Percentiles rank a stretch among this genome's conserved stretches.
phyloP scores from a whole-genome alignment of 768 basidiomycete species.

The Mycena filopes region DNA sequence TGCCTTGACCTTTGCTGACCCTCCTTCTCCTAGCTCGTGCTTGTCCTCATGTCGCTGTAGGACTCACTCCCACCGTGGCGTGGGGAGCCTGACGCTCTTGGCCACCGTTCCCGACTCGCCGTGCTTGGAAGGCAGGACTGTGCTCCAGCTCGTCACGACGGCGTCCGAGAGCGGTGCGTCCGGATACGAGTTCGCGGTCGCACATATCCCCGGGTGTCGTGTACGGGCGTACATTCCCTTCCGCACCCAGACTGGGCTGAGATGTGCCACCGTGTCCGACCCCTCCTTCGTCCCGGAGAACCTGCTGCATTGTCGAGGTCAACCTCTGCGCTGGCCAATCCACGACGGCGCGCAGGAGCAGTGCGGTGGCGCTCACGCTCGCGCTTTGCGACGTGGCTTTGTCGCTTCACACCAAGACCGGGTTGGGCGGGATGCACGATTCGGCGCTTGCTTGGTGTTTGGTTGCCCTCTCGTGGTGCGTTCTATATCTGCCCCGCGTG shows the following conservation, averaged over 20 bases:
- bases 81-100: constrained; percentile 92
- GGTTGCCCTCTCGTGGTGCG: constrained; percentile 50
- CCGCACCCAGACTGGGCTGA: no score
- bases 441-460: constrained; percentile 85
- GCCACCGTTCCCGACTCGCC: no score
- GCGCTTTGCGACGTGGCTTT: constrained; percentile 93
- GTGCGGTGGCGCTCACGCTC: constrained; percentile 78
- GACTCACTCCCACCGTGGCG: constrained; percentile 85
- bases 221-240: no score
- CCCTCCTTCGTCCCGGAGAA: no score
- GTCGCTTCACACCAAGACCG: constrained; percentile 87
- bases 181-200: no score
- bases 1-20: neutral
- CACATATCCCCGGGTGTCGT: no score
- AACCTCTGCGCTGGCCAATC: constrained; percentile 89
- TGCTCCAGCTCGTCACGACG: no score
- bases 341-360: constrained; percentile 48
- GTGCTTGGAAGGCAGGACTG: no score
- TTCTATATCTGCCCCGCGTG: no score
- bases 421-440: constrained; percentile 83
- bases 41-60: constrained; percentile 71
- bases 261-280: no score
- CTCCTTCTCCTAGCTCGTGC: no score
- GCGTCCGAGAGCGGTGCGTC: no score
- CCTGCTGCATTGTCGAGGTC: constrained; percentile 70